A percentile compares a stretch with the other conserved stretches of the same genome.
phyloP scores from a whole-genome alignment of 2,329 filamentous ascomycete genomes.

The Fusarium verrucosum region DNA sequence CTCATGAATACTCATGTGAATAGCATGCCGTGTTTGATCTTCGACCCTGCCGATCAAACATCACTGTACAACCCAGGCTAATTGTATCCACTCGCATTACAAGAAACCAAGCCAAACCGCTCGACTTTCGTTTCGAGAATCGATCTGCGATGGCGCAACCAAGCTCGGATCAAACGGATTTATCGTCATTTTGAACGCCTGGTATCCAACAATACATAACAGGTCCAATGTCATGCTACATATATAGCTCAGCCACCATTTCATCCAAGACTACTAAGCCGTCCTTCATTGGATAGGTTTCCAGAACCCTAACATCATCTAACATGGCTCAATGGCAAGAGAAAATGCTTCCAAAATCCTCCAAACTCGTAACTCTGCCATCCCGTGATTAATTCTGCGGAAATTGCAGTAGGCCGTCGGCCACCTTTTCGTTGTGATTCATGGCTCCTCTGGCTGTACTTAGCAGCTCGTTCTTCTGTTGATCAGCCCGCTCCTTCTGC shows the following conservation, averaged over 20 bases:
- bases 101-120: not conserved
- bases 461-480: slow-evolving; percentile 55
- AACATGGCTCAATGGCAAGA: not conserved
- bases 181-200: slow-evolving; percentile 16
- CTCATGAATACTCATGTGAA: not conserved
- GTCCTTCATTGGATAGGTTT: not conserved
- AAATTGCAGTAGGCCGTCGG: slow-evolving; percentile 51
- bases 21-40: not conserved
- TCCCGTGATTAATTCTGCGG: not conserved
- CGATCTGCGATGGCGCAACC: not conserved
- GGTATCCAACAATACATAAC: slow-evolving; percentile 3
- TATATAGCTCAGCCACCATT: not conserved
- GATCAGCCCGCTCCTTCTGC: slow-evolving; percentile 57
- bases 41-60: not conserved
- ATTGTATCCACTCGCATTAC: not conserved
- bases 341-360: not conserved
- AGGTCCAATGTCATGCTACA: slow-evolving; percentile 1
- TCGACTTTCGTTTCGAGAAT: slow-evolving; percentile 4
- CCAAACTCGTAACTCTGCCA: not conserved
- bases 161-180: slow-evolving; percentile 5
- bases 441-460: slow-evolving; percentile 52
- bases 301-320: not conserved
- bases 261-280: not conserved
- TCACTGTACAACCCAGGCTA: not conserved
- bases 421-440: slow-evolving; percentile 51